Evolutionary conservation across 495 filamentous ascomycete genomes (phyloP), one percentile per base, ranked within the genome.

Genomic region (Podospora pseudoanserina): DNA sequence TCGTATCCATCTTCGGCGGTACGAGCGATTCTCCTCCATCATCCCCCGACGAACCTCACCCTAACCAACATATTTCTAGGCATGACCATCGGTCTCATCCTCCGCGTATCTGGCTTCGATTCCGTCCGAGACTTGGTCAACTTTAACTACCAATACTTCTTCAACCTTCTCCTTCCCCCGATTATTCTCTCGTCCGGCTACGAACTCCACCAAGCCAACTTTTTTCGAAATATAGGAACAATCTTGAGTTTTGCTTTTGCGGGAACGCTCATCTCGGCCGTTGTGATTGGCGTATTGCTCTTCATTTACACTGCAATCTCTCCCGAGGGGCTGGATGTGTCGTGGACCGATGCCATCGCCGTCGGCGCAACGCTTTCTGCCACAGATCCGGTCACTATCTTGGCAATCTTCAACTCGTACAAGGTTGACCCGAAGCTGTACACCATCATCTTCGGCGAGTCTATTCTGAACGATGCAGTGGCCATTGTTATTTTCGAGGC

Each of bases 401-500:
- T 99, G 39, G 95, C 95, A 64, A 99, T 99, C 67, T 99, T 99
- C 87, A 99, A 97, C 75, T 90, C 96, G 1, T 98, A 97, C 84
- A 97, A 97, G 79, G 95, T 99, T 63, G 95, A 99, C 77, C 95
- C 95, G 11, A 97, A 97, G 79, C 86, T 99, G 5, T 99, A 99
- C 77, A 99, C 95, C 6, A 86, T 98, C 71, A 98, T 99, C 67
- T 99, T 99, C 77, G 95, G 95, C 72, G 95, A 99, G 79, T 96
- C 94, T 39, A 98, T 99, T 64, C 81, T 99, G 61, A 99, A 99
- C 76, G 95, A 99, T 83, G 95, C 95, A 19, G 92, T 99, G 71
- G 95, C 95, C 56, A 99, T 99, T 75, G 95, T 99, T 68, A 86
- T 99, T 72, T 99, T 98, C 79, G 96, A 99, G 80, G 97, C 95